phyloP scores from a whole-genome alignment of 768 basidiomycete genomes.

The Amanita phalloides region DNA sequence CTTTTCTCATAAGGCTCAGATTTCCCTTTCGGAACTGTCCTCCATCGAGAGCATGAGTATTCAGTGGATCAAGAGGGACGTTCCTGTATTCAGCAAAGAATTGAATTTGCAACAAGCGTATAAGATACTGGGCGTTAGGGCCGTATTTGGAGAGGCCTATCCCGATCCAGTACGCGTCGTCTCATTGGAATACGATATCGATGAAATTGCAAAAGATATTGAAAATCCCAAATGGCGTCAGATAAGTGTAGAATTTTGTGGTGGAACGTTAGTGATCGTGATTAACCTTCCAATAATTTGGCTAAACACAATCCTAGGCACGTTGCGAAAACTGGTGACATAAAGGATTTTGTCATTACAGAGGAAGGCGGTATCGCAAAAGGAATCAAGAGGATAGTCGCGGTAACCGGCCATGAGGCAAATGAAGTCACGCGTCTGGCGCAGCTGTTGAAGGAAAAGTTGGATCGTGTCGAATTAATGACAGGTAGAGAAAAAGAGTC shows the following conservation, averaged over 20 bases:
- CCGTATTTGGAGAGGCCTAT: slow-evolving; percentile 96
- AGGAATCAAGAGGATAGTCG: slow-evolving; percentile 90
- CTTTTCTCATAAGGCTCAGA: slow-evolving; percentile 91
- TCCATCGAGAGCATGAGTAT: slow-evolving; percentile 78
- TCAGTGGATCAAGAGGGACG: slow-evolving; percentile 87
- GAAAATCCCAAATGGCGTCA: slow-evolving; percentile 84
- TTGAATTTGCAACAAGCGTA: slow-evolving; percentile 67
- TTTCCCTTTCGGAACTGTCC: slow-evolving; percentile 61
- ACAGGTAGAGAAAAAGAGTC: slow-evolving; percentile 76
- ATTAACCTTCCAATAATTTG: neutral
- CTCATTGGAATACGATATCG: slow-evolving; percentile 76
- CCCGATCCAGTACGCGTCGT: slow-evolving; percentile 97
- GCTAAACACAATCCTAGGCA: slow-evolving; percentile 39
- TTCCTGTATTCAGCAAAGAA: slow-evolving; percentile 83
- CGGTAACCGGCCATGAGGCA: slow-evolving; percentile 92
- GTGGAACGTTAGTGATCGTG: slow-evolving; percentile 61
- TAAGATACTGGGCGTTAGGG: slow-evolving; percentile 87
- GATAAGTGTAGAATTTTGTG: slow-evolving; percentile 96
- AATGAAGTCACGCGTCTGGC: slow-evolving; percentile 67
- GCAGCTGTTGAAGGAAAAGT: slow-evolving; percentile 44
- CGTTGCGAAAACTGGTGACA: slow-evolving; percentile 92
- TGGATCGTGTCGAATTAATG: slow-evolving; percentile 50
- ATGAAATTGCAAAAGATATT: slow-evolving; percentile 78
- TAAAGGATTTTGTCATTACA: slow-evolving; percentile 90
- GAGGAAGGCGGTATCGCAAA: slow-evolving; percentile 98